A percentile compares a stretch with the other conserved stretches of the same genome.
phyloP scores from a whole-genome alignment of 192 early-diverging fungal species.

The Spinellus fusiger region DNA sequence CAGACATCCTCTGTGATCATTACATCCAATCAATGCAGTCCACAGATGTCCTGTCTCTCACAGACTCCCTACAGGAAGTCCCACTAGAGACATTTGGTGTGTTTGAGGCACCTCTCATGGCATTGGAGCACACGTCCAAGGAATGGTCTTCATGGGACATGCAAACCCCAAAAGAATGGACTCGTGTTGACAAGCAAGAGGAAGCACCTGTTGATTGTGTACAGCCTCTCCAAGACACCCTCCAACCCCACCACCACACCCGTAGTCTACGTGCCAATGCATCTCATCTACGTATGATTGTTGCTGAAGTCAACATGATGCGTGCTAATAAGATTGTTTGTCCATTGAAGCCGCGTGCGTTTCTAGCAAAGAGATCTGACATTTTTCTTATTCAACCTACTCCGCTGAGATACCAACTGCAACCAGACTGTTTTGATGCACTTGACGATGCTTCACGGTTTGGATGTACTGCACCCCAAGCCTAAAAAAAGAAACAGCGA shows the following conservation, averaged over 20 bases:
- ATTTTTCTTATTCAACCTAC: conserved; percentile 14
- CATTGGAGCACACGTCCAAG: neutral
- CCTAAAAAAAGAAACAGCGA: neutral
- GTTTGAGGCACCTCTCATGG: conserved; percentile 8
- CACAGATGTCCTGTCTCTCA: neutral
- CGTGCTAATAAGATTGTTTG: conserved; percentile 42
- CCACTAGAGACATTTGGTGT: conserved; percentile 17
- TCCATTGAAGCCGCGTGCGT: conserved; percentile 37
- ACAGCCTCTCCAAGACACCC: neutral
- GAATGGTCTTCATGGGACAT: neutral
- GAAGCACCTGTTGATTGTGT: neutral
- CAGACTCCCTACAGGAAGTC: conserved; percentile 1
- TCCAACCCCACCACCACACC: conserved; percentile 16
- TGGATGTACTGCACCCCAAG: neutral
- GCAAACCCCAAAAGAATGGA: conserved; percentile 14
- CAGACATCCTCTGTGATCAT: conserved; percentile 20
- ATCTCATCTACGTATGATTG: conserved; percentile 47
- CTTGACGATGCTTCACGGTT: too few species aligned
- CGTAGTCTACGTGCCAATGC: conserved; percentile 40
- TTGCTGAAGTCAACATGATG: conserved; percentile 50
- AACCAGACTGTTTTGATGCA: neutral
- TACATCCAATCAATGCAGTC: conserved; percentile 6
- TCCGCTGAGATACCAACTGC: neutral
- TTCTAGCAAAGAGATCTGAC: conserved; percentile 36
- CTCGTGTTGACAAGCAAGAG: neutral